phyloP scores from a whole-genome alignment of 2,329 filamentous ascomycete genomes.

The Zymoseptoria tritici region DNA sequence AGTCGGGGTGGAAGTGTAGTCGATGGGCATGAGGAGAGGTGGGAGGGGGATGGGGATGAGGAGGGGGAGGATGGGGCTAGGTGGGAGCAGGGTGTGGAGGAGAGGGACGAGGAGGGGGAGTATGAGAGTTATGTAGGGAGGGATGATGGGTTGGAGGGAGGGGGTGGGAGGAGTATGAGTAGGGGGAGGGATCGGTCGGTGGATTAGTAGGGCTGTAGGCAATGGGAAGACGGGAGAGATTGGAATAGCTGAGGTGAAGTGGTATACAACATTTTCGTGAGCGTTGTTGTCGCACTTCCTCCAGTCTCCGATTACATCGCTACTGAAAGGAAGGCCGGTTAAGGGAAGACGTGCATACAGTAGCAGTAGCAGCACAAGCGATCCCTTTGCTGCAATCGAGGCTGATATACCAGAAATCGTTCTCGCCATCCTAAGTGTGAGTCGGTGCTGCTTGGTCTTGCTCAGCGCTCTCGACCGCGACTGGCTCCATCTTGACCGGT shows the following conservation, averaged over 20 bases:
- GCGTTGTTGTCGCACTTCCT: no score
- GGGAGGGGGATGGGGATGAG: neutral
- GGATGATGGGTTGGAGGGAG: neutral
- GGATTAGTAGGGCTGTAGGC: neutral
- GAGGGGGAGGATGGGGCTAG: neutral
- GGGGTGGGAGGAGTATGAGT: neutral
- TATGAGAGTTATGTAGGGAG: neutral
- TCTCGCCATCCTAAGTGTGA: neutral
- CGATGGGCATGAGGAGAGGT: constrained; percentile 1
- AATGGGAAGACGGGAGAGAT: no score
- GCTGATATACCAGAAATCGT: neutral
- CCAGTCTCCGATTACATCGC: no score
- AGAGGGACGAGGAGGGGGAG: neutral
- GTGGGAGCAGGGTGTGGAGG: neutral
- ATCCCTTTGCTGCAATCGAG: no score
- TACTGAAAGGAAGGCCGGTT: no score
- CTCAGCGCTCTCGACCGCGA: neutral
- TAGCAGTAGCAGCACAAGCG: no score
- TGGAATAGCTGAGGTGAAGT: no score
- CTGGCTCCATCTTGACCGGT: neutral
- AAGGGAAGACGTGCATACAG: no score
- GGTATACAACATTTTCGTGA: no score
- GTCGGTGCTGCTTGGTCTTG: neutral
- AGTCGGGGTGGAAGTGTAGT: neutral
- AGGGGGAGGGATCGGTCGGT: neutral